These are phyloP conservation scores for Iris macrosiphon DNA, from an alignment of 106 monocot species.

Conservation along the genomic window DNA sequence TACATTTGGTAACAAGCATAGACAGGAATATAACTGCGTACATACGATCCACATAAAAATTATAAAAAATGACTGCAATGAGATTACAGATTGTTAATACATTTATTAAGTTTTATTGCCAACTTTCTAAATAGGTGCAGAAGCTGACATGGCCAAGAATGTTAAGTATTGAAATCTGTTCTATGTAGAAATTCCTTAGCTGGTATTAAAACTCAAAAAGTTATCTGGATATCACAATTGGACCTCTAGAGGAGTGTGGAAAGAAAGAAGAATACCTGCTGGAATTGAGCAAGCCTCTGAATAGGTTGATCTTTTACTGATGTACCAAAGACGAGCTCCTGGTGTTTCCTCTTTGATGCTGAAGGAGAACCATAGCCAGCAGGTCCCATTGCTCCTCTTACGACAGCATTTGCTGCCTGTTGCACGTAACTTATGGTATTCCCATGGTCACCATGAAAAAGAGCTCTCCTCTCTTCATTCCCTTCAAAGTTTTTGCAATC, in stretches of 20 bases:
- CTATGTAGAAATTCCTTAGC: slow-evolving; percentile 1
- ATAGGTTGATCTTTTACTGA: slow-evolving; percentile 35
- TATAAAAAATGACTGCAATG: not conserved
- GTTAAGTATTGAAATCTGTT: no score
- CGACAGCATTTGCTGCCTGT: slow-evolving; percentile 76
- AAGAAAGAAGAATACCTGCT: slow-evolving; percentile 30
- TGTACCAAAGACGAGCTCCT: slow-evolving; percentile 39
- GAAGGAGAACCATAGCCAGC: slow-evolving; percentile 61
- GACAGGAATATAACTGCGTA: not conserved
- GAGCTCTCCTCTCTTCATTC: slow-evolving; percentile 68
- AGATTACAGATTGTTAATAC: not conserved
- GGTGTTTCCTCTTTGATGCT: slow-evolving; percentile 67
- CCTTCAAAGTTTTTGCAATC: slow-evolving; percentile 93
- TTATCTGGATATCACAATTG: not conserved
- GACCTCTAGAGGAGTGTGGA: not conserved
- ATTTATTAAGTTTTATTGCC: no score
- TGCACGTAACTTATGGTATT: slow-evolving; percentile 52
- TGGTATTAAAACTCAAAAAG: not conserved
- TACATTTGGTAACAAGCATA: not conserved
- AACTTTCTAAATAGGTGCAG: no score
- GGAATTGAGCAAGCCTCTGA: slow-evolving; percentile 35
- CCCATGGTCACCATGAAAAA: slow-evolving; percentile 64
- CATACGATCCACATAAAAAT: not conserved
- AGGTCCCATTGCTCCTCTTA: slow-evolving; percentile 68
- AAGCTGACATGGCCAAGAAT: no score